Evolutionary conservation across 805 yeast genomes (phyloP).

Genomic region (Wickerhamiella shivajii): DNA sequence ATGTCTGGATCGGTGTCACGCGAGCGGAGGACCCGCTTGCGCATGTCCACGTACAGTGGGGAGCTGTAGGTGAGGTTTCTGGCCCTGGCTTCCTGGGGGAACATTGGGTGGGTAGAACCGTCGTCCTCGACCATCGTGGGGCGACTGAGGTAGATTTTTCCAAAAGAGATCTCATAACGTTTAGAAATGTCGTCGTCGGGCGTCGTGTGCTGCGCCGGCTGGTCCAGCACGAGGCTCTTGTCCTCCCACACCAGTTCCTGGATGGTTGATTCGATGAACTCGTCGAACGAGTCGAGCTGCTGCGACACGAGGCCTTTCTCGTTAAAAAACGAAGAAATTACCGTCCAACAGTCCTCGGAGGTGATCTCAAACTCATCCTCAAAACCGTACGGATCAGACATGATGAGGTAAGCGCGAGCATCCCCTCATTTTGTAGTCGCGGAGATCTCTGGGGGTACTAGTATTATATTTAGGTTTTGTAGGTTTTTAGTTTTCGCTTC

Average conservation of each 20-base stretch:
- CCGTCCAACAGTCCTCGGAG: constrained; percentile 98
- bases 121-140: constrained; percentile 99
- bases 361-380: constrained; percentile 67
- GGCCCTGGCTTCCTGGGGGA: constrained; percentile 95
- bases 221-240: constrained; percentile 83
- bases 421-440: too few relatives aligned
- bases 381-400: constrained; percentile 38
- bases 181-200: constrained; percentile 81
- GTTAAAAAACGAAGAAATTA: constrained; percentile 87
- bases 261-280: constrained; percentile 88
- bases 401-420: too few relatives aligned
- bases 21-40: constrained; percentile 55
- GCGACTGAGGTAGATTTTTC: constrained; percentile 87
- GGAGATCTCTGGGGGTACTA: too few relatives aligned
- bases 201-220: constrained; percentile 93
- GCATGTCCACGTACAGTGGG: constrained; percentile 91
- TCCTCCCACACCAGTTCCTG: constrained; percentile 97
- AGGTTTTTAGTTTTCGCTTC: too few relatives aligned
- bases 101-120: constrained; percentile 98
- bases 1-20: constrained; percentile 18
- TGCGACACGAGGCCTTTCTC: constrained; percentile 96
- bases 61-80: constrained; percentile 94
- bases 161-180: constrained; percentile 93
- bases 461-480: too few relatives aligned
- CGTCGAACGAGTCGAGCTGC: constrained; percentile 96